phyloP scores from a whole-genome alignment of 2,329 filamentous ascomycete genomes.

The Ilyonectria mors-panacis region DNA sequence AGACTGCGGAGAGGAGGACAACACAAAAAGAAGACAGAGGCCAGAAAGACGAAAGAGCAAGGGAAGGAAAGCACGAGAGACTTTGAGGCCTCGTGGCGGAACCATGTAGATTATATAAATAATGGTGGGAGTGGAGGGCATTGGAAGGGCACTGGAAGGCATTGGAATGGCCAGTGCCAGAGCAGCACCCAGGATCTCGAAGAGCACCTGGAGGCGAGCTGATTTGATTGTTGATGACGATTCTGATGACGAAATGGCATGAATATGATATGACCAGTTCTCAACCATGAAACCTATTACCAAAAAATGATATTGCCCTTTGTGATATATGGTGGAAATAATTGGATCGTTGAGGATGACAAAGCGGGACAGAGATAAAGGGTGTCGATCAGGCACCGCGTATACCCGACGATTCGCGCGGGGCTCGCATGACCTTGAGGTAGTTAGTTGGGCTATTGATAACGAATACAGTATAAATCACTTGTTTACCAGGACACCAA shows the following conservation, averaged over 20 bases:
- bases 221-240: slow-evolving; percentile 50
- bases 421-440: slow-evolving; percentile 19
- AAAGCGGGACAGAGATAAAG: slow-evolving; percentile 14
- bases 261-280: slow-evolving; percentile 54
- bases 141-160: slow-evolving; percentile 16
- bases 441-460: neutral
- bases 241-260: slow-evolving; percentile 52
- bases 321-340: neutral
- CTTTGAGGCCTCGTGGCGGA: slow-evolving; percentile 32
- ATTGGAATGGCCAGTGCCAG: slow-evolving; percentile 23
- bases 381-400: slow-evolving; percentile 5
- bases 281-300: slow-evolving; percentile 27
- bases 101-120: slow-evolving; percentile 49
- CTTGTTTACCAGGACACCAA: neutral
- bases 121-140: slow-evolving; percentile 34
- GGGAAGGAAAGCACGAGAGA: slow-evolving; percentile 12
- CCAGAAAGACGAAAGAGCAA: slow-evolving; percentile 25
- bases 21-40: slow-evolving; percentile 33
- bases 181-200: slow-evolving; percentile 25
- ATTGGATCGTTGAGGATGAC: slow-evolving; percentile 12
- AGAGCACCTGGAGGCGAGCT: slow-evolving; percentile 29
- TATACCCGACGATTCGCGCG: slow-evolving; percentile 19
- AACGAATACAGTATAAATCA: neutral
- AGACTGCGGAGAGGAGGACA: slow-evolving; percentile 36
- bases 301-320: neutral